Conservation (phyloP, 1,284 basidiomycete species). For the Puccinia polysora region DNA sequence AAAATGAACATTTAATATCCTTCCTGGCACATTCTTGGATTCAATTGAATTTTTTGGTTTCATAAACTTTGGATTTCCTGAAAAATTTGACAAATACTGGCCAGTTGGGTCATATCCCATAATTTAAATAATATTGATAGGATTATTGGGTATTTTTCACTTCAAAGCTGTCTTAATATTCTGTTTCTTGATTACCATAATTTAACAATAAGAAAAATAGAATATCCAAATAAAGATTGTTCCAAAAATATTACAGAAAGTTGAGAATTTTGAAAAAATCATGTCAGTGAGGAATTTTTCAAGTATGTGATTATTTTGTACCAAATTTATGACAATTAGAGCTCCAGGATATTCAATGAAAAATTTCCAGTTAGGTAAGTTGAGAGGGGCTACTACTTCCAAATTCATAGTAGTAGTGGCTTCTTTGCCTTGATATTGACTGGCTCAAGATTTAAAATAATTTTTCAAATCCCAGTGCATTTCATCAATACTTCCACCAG, state of each 20-base stretch:
- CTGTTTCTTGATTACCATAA: background rate
- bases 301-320: background rate
- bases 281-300: background rate
- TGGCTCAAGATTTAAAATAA: background rate
- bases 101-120: no score
- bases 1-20: background rate
- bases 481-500: background rate
- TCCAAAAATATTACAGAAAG: no score
- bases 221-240: no score
- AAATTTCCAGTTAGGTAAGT: background rate
- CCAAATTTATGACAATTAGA: background rate
- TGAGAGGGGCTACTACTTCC: background rate
- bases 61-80: no score
- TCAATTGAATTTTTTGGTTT: background rate
- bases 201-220: background rate
- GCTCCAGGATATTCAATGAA: background rate
- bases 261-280: background rate
- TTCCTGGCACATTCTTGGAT: background rate
- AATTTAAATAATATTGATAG: no score
- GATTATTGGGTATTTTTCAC: background rate
- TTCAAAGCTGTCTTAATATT: background rate
- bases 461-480: constrained; percentile 3
- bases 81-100: no score
- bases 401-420: background rate
- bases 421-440: constrained; percentile 17